Base-by-base conservation (phyloP, 2,329 filamentous ascomycete species). In the Diaporthe nobilis region DNA sequence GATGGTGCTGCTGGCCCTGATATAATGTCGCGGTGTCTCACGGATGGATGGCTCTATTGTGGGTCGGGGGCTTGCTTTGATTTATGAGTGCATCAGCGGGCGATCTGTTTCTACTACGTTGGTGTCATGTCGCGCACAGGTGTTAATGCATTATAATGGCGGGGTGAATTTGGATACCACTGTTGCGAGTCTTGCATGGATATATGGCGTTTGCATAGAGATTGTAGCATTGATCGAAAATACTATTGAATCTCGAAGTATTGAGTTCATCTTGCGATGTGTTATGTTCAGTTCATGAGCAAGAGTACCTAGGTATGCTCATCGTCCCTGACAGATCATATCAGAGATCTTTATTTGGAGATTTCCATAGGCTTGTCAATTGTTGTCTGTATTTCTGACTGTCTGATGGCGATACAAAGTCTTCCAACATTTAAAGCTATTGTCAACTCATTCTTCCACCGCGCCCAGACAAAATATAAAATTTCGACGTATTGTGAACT, bases 121-220 rank as follows among this genome's bases (percentile, higher is more conserved):
- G 37, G 22, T 44, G 44, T 37, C 49, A 65, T 47, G 5, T 34
- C 44, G 25, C 25, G 57, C 25, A 73, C 25, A 3, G 34, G 28
- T 58, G 25, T 73, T 65, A 60, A 55, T 55, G 47, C 60, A 73
- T 37, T 55, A 34, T 73, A 55, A 65, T 49, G 34, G 58, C 4
- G 9, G 60, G 20, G 49, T 55, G 39, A 55, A 42, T 37, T 22
- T 22, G 55, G 58, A 65, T 65, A 73, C 31, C 58, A 53, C 57
- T 70, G 49, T 63, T 53, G 57, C 57, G 44, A 63, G 58, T 73
- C 71, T 55, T 73, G 71, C 71, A 73, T 73, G 31, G 58, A 39
- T 25, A 34, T 61, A 65, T 55, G 58, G 58, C 58, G 58, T 65
- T 65, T 3, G 28, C 51, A 53, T 63, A 73, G 71, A 63, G 47